Evolutionary conservation across 768 basidiomycete genomes (phyloP), one percentile per base, ranked within the genome.

Genomic region (Butyriboletus loyo): DNA sequence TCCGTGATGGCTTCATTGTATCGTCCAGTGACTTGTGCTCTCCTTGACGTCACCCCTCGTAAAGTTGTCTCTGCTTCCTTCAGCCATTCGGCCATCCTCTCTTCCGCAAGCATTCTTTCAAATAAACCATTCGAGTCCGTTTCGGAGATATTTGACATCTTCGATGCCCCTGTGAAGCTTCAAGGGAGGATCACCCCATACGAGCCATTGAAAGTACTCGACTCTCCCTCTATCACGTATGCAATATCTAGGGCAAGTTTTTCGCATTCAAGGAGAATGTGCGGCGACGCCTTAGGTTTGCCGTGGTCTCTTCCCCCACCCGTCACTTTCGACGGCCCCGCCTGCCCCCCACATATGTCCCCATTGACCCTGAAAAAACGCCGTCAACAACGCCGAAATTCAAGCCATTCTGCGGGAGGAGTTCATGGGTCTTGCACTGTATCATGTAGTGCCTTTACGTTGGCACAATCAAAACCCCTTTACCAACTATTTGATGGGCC

Each of bases 291-390:
- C 30, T n/a, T 61, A 4, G 59, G 45, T 22, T 45, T 57, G 22
- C 63, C 69, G 14, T 48, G 61, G 38, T 72, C 71, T 19, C 71
- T 80, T 28, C 77, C 79, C 36, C 63, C 76, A 43, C 76, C 78
- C 8, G 62, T 76, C 50, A 56, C 75, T 17, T 79, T 79, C 51
- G 80, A 80, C 48, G 80, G 80, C 4, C 80, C 80, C 6, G 77
- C 79, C 11, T 65, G 72, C 49, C 65, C 68, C 46, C 65, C 62
- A 35, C 64, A 61, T 24, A 60, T 56, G 54, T 62, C 55, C 25
- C 51, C 50, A 3, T 46, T 43, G 31, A 19, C 57, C 40, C 52
- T 61, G 28, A 32, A 47, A 47, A 46, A 42, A 34, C 50, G 41
- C n/a, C 58, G 54, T 42, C 36, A 53, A 40, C 45, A 45, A 46